Conservation (phyloP, 495 filamentous ascomycete genomes). For the Viridothelium virens region DNA sequence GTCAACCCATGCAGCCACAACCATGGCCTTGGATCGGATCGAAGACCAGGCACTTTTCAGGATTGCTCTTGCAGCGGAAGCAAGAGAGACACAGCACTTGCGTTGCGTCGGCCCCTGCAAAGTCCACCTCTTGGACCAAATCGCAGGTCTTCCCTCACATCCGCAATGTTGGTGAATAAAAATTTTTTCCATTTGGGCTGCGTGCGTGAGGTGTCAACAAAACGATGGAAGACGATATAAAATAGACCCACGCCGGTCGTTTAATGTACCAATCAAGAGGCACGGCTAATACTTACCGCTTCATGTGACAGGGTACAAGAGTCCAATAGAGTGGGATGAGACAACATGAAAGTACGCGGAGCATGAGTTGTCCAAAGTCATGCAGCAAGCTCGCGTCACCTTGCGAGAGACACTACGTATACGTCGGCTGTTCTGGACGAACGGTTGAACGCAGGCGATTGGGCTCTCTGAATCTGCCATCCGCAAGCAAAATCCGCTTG, state of each 20-base stretch:
- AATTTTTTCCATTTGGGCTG: not conserved
- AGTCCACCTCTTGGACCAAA: not conserved
- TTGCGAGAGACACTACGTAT: conserved; percentile 1
- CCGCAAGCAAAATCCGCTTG: not conserved
- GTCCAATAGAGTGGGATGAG: not conserved
- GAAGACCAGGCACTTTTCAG: not conserved
- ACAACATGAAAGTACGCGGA: not conserved
- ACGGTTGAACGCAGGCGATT: not conserved
- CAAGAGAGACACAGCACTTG: not conserved
- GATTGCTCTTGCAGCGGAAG: not conserved
- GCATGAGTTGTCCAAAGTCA: conserved; percentile 10
- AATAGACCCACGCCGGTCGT: not conserved
- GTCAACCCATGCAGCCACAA: not conserved
- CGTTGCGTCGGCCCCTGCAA: not conserved
- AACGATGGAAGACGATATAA: conserved; percentile 3
- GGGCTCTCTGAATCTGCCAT: not conserved
- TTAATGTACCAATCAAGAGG: not conserved
- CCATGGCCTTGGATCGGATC: not conserved
- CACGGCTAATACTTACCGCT: conserved; percentile 7
- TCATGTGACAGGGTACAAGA: not conserved
- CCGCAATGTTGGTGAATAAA: not conserved
- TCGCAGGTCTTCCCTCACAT: not conserved
- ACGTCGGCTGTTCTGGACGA: not conserved
- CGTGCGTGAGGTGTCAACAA: conserved; percentile 8
- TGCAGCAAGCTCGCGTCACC: conserved; percentile 9